Evolutionary conservation across 2,329 filamentous ascomycete species (phyloP).

Genomic region (Neonectria neomacrospora): DNA sequence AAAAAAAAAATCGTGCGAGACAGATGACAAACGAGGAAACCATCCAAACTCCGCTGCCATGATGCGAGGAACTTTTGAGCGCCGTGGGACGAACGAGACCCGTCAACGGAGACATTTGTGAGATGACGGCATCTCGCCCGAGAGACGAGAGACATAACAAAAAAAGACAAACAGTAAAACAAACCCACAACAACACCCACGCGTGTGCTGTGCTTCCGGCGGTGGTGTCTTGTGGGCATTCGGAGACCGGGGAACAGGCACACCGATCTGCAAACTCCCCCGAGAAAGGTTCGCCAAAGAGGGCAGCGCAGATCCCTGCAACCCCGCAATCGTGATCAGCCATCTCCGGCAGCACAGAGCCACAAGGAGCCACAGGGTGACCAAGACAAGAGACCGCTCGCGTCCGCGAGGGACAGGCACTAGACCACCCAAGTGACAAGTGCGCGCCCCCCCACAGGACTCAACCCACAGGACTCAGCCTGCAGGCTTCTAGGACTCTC

Average conservation of each 20-base stretch:
- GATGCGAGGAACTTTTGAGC: slow-evolving; percentile 43
- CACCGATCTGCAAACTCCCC: slow-evolving; percentile 15
- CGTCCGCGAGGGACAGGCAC: neutral
- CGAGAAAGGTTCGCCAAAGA: slow-evolving; percentile 9
- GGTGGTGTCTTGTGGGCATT: slow-evolving; percentile 18
- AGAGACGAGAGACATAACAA: slow-evolving; percentile 15
- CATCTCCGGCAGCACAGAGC: slow-evolving; percentile 32
- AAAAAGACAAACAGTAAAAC: slow-evolving; percentile 16
- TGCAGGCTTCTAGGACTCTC: slow-evolving; percentile 5
- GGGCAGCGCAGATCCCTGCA: slow-evolving; percentile 37
- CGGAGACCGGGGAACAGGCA: neutral
- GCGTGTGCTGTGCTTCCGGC: slow-evolving; percentile 36
- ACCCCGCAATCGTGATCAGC: slow-evolving; percentile 42
- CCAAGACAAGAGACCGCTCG: slow-evolving; percentile 6
- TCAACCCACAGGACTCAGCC: neutral
- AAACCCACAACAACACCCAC: slow-evolving; percentile 12
- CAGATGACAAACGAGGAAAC: slow-evolving; percentile 12
- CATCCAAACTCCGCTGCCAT: slow-evolving; percentile 38
- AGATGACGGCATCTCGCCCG: slow-evolving; percentile 17
- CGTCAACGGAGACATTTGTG: slow-evolving; percentile 6
- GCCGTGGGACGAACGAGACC: slow-evolving; percentile 33
- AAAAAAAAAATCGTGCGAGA: slow-evolving; percentile 9
- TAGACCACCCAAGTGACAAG: neutral
- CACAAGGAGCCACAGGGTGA: slow-evolving; percentile 19
- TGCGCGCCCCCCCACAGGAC: neutral